Percentiles rank a stretch among this genome's conserved stretches.
Conservation (phyloP, 2,329 filamentous ascomycete genomes). For the Fusarium sp. region DNA sequence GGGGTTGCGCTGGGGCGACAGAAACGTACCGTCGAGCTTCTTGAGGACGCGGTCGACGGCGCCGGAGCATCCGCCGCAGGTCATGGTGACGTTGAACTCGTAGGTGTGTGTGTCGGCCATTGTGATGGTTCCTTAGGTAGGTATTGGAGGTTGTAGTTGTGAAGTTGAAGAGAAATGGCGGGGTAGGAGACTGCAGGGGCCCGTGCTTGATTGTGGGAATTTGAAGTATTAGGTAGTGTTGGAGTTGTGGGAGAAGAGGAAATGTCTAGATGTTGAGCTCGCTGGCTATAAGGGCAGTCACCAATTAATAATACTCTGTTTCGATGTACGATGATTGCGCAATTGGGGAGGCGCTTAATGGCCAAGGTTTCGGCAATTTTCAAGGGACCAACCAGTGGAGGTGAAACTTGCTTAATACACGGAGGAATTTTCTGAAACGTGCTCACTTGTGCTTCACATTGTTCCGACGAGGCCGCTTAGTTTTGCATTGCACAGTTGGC, state of each 20-base stretch:
- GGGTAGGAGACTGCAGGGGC: constrained; percentile 27
- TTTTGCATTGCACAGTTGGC: constrained; percentile 1
- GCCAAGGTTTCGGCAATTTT: constrained; percentile 15
- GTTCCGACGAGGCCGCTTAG: constrained; percentile 7
- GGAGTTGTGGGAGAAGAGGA: constrained; percentile 5
- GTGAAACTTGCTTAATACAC: constrained; percentile 45
- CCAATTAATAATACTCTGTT: constrained; percentile 41
- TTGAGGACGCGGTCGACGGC: constrained; percentile 92
- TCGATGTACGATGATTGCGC: constrained; percentile 46
- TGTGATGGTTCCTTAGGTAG: constrained; percentile 42
- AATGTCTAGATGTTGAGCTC: constrained; percentile 5
- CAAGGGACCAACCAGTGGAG: constrained; percentile 7
- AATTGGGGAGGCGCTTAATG: constrained; percentile 31
- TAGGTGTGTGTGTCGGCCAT: constrained; percentile 87
- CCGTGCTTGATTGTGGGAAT: constrained; percentile 22
- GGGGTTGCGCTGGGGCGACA: background rate
- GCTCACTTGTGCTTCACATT: constrained; percentile 8
- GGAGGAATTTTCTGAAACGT: constrained; percentile 39
- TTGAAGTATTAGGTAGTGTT: background rate
- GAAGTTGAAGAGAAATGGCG: constrained; percentile 28
- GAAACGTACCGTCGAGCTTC: constrained; percentile 81
- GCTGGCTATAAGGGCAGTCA: constrained; percentile 31
- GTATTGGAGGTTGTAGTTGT: constrained; percentile 10
- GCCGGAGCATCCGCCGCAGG: constrained; percentile 94
- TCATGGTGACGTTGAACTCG: constrained; percentile 96